Evolutionary conservation across 495 filamentous ascomycete genomes (phyloP), one percentile per base, ranked within the genome.

Genomic region (Neurospora sp.): DNA sequence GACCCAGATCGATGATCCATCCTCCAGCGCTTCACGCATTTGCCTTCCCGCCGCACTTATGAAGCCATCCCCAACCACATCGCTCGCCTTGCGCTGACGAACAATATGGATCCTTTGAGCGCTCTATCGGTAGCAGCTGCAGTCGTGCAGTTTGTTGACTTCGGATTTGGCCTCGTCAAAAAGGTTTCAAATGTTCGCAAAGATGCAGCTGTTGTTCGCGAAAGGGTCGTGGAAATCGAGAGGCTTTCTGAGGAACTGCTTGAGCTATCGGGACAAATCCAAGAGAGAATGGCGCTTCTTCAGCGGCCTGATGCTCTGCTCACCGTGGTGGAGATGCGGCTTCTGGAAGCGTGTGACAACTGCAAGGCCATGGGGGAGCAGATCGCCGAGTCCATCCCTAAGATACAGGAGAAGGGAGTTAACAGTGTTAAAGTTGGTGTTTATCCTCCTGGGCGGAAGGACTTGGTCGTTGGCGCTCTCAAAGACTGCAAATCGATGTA

Each of bases 51-150:
- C 44, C 8, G 18, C 18, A 48, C n/a, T 20, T 6, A 4, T 0
- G 0, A 48, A 48, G 44, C n/a, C 3, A 9, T 9, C n/a, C 44
- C 2, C 44, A 23, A 23, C 9, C 44, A 10, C n/a, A 48, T 48
- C 44, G 5, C 0, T 48, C n/a, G 2, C n/a, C 44, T 48, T 48
- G 44, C n/a, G 3, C 44, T 23, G n/a, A 48, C 44, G n/a, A 23
- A 48, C 2, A 23, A 20, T 11, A 75, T 75, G 74, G 74, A 75
- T 39, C 72, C 72, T 27, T 9, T 75, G 8, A 71, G 42, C 14
- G 74, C 74, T 71, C 20, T 75, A 16, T 59, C 54, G 54, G 31
- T 75, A 1, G 74, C 74, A 7, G 20, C 31, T 18, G 37, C 69
- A 10, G 69, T 70, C 44, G 44, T 48, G 44, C 44, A 48, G 44